Evolutionary conservation across 495 filamentous ascomycete genomes (phyloP).

Genomic region (Penicillium argentinense): DNA sequence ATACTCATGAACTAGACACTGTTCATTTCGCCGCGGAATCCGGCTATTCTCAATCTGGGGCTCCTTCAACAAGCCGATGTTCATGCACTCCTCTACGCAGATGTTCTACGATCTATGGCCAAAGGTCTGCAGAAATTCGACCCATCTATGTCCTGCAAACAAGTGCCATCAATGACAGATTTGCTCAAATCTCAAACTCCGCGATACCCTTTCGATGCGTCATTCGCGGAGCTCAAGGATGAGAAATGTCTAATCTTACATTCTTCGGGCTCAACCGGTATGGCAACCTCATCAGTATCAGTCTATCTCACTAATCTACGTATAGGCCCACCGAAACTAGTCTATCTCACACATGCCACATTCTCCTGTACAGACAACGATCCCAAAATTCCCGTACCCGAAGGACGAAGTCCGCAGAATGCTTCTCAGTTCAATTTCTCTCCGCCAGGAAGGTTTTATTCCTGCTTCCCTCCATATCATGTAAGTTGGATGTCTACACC

Average conservation of each 20-base stretch:
- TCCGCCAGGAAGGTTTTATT: constrained; percentile 19
- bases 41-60: constrained; percentile 14
- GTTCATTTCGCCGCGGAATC: constrained; percentile 13
- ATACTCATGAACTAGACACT: constrained; percentile 5
- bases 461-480: constrained; percentile 29
- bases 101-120: constrained; percentile 6
- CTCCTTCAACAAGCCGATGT: constrained; percentile 17
- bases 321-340: constrained; percentile 24
- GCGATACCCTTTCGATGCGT: constrained; percentile 8
- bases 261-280: constrained; percentile 20
- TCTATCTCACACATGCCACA: constrained; percentile 23
- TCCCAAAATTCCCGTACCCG: constrained; percentile 21
- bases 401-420: constrained; percentile 26
- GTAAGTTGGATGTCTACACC: constrained; percentile 7
- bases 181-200: constrained; percentile 4
- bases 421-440: constrained; percentile 22
- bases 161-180: constrained; percentile 13
- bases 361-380: constrained; percentile 31
- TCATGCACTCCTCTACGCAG: constrained; percentile 4
- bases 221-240: constrained; percentile 9
- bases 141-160: constrained; percentile 14
- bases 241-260: constrained; percentile 15
- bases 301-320: too few relatives aligned
- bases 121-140: constrained; percentile 16
- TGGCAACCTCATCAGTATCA: background rate